phyloP scores from a whole-genome alignment of 768 basidiomycete species.

The Boletus bicolor region DNA sequence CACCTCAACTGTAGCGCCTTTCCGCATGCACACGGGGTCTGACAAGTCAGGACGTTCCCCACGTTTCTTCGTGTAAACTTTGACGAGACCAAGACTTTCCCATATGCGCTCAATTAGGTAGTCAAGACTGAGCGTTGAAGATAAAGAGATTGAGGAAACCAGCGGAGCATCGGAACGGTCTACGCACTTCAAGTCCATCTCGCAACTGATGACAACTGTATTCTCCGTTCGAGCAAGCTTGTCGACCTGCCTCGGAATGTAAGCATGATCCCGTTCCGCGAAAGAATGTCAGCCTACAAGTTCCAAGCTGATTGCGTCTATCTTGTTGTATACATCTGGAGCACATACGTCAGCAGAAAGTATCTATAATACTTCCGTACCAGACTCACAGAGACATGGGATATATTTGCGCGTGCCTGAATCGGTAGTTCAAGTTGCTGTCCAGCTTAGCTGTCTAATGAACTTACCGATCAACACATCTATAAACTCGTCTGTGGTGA shows the following conservation, averaged over 20 bases:
- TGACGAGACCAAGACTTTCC: conserved; percentile 77
- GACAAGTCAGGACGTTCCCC: conserved; percentile 89
- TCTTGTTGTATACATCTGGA: conserved; percentile 93
- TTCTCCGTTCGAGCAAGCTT: conserved; percentile 77
- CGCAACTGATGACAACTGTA: conserved; percentile 94
- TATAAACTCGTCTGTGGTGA: conserved; percentile 94
- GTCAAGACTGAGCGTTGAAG: conserved; percentile 46
- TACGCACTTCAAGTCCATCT: conserved; percentile 84
- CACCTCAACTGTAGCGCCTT: conserved; percentile 92
- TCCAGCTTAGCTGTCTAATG: not conserved
- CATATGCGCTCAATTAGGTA: conserved; percentile 76
- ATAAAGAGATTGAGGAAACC: conserved; percentile 1
- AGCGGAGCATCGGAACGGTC: not conserved
- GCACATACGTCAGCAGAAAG: not conserved
- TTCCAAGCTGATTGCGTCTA: conserved; percentile 84
- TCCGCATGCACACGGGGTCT: conserved; percentile 88
- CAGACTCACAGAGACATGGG: conserved; percentile 76
- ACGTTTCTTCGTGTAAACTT: conserved; percentile 96
- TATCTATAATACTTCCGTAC: not conserved
- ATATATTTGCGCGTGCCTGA: conserved; percentile 91
- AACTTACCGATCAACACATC: conserved; percentile 87
- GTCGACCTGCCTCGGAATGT: conserved; percentile 48
- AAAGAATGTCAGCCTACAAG: conserved; percentile 32
- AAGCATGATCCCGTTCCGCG: not conserved
- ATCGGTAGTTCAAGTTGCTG: not conserved